Percentiles rank a stretch among this genome's conserved stretches.
Conservation (phyloP, 768 basidiomycete genomes). For the Leccinum variicolor region DNA sequence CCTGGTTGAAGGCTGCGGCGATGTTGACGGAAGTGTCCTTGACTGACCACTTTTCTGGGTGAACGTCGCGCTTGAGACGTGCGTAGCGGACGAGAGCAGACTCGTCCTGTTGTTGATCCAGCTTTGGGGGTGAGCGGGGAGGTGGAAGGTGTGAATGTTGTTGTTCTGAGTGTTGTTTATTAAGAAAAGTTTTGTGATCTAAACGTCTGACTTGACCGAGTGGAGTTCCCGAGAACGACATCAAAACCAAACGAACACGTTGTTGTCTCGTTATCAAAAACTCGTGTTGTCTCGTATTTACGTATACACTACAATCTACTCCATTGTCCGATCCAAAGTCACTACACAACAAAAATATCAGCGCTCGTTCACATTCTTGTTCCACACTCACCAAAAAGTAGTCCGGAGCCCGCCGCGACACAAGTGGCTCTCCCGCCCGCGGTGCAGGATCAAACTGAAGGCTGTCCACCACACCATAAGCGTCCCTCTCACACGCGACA, state of each 20-base stretch:
- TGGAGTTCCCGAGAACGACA: slow-evolving; percentile 86
- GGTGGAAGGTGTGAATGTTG: slow-evolving; percentile 41
- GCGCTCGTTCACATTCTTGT: slow-evolving; percentile 35
- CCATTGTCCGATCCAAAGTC: slow-evolving; percentile 2
- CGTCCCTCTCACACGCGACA: slow-evolving; percentile 3
- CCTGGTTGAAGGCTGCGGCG: slow-evolving; percentile 76
- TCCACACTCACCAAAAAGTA: slow-evolving; percentile 76
- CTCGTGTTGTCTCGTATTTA: slow-evolving; percentile 28
- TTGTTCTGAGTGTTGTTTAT: slow-evolving; percentile 41
- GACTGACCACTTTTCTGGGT: slow-evolving; percentile 69
- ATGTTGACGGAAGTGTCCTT: slow-evolving; percentile 87
- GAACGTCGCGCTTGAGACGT: slow-evolving; percentile 44
- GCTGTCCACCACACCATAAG: slow-evolving; percentile 45
- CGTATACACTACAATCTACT: not conserved
- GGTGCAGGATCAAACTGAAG: slow-evolving; percentile 99
- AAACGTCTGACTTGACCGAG: slow-evolving; percentile 84
- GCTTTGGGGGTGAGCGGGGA: slow-evolving; percentile 28
- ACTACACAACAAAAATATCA: slow-evolving; percentile 17
- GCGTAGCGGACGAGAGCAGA: slow-evolving; percentile 46
- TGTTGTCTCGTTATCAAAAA: slow-evolving; percentile 10
- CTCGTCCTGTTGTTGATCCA: slow-evolving; percentile 43
- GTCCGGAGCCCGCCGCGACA: slow-evolving; percentile 92
- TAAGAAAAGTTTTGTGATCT: slow-evolving; percentile 76
- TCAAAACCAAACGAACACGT: slow-evolving; percentile 40
- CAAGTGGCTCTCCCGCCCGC: slow-evolving; percentile 96